A percentile compares a stretch with the other conserved stretches of the same genome.
These are phyloP conservation scores for Globisporangium recalcitrans DNA, from an alignment of 352 stramenopile genomes.

Conservation along the genomic window DNA sequence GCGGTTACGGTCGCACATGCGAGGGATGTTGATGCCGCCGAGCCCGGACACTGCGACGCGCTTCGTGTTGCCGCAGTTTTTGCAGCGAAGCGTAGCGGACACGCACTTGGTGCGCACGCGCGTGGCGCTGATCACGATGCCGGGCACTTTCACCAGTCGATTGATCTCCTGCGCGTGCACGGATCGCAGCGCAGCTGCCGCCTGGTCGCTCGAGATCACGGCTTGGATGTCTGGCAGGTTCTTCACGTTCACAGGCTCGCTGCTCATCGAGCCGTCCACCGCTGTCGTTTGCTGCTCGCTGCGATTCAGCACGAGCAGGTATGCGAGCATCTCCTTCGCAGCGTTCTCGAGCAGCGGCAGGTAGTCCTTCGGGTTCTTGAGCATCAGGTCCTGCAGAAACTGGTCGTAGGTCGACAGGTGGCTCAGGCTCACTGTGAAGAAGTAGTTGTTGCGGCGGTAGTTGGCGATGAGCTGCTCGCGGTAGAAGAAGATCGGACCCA, in stretches of 20 bases:
- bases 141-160: conserved; percentile 88
- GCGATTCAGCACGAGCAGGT: conserved; percentile 52
- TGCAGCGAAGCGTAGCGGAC: conserved; percentile 88
- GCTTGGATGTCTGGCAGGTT: conserved; percentile 74
- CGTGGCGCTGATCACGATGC: conserved; percentile 96
- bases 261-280: conserved; percentile 17
- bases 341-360: conserved; percentile 81
- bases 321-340: conserved; percentile 71
- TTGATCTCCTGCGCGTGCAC: conserved; percentile 90
- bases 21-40: conserved; percentile 79
- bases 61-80: conserved; percentile 76
- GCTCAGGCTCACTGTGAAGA: conserved; percentile 79
- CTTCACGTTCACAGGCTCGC: conserved; percentile 22
- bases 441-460: conserved; percentile 65
- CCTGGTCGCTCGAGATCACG: conserved; percentile 79
- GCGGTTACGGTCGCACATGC: conserved; percentile 71
- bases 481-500: conserved; percentile 86
- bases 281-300: conserved; percentile 26
- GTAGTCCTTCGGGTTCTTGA: conserved; percentile 82
- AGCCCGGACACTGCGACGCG: conserved; percentile 53
- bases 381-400: conserved; percentile 79
- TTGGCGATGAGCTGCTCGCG: conserved; percentile 86
- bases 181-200: conserved; percentile 57
- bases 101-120: conserved; percentile 92
- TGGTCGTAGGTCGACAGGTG: conserved; percentile 86